Conservation (phyloP, 2,329 filamentous ascomycete species). For the Ceratocystis destructans region DNA sequence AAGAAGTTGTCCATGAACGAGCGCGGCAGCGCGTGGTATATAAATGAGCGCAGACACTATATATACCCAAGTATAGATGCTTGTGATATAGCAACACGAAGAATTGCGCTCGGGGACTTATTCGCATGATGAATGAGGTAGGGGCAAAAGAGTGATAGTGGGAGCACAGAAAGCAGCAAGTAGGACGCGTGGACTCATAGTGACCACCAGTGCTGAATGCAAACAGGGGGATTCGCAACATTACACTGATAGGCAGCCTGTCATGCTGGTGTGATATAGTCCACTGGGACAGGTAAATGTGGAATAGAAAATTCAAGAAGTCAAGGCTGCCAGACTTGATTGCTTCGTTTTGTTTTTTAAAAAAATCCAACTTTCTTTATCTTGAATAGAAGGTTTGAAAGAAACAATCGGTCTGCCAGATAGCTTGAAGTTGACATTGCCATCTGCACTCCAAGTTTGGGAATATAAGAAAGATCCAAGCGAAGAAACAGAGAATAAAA, state of each 20-base stretch:
- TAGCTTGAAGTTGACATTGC: background rate
- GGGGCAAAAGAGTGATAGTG: background rate
- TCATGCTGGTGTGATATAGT: background rate
- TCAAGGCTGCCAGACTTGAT: background rate
- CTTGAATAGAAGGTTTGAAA: background rate
- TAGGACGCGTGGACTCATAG: background rate
- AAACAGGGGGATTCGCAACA: background rate
- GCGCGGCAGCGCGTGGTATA: background rate
- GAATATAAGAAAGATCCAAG: background rate
- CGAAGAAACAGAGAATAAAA: background rate
- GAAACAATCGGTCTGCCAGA: background rate
- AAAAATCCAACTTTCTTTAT: background rate
- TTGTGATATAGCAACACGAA: background rate
- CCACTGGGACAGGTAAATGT: background rate
- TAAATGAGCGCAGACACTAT: constrained; percentile 1
- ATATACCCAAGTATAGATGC: background rate
- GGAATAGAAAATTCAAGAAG: background rate
- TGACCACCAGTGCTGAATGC: background rate
- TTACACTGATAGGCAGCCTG: background rate
- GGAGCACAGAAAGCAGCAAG: background rate
- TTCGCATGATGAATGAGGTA: background rate
- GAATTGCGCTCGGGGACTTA: background rate
- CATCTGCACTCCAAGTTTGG: background rate
- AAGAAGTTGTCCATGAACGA: background rate
- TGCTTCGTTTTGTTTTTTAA: background rate